Conservation (phyloP, 345 rosid genomes). For the Moricandia moricandioides region DNA sequence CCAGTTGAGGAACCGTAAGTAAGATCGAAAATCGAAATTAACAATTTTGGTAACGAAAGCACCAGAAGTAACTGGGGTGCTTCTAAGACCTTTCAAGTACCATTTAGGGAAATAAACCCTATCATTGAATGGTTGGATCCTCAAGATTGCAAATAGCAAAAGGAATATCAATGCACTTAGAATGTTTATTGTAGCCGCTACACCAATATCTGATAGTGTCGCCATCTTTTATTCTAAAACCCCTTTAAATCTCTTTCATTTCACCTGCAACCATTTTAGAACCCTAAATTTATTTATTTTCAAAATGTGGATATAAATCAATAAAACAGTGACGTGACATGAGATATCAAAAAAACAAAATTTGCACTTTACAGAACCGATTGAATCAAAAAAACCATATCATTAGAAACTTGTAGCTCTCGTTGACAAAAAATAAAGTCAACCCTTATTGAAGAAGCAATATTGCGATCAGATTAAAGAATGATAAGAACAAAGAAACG, state of each 20-base stretch:
- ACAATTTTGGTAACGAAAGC: conserved; percentile 64
- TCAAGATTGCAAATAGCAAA: conserved; percentile 73
- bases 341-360: neutral
- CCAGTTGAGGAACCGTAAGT: conserved; percentile 79
- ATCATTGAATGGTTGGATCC: conserved; percentile 93
- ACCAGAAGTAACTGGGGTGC: conserved; percentile 57
- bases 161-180: conserved; percentile 72
- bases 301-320: neutral
- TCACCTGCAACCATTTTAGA: too few species aligned
- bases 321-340: neutral
- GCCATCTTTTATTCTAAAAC: conserved; percentile 56
- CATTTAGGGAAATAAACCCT: conserved; percentile 95
- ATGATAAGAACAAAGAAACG: neutral
- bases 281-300: neutral
- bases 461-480: neutral
- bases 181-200: conserved; percentile 74
- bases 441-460: neutral
- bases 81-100: conserved; percentile 85
- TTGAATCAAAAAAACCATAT: neutral
- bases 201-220: conserved; percentile 72
- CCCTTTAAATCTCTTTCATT: neutral
- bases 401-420: neutral
- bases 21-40: conserved; percentile 64
- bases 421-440: conserved; percentile 9
- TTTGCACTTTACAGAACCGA: neutral